These are phyloP conservation scores for Candida michaelii DNA, from an alignment of 805 yeast genomes.

Conservation along the genomic window DNA sequence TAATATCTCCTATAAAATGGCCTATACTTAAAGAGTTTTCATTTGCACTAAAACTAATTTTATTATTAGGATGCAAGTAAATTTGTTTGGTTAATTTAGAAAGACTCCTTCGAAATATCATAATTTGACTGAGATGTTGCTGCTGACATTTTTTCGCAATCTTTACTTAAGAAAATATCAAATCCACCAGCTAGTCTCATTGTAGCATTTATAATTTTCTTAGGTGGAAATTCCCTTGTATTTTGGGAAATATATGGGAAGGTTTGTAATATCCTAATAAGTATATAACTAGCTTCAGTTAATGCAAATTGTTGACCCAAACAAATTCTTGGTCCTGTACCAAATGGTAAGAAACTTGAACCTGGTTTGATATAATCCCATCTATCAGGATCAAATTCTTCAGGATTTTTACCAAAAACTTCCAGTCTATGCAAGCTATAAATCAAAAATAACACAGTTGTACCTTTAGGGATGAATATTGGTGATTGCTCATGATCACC, in stretches of 20 bases:
- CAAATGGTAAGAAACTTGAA: conserved; percentile 53
- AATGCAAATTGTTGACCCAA: conserved; percentile 58
- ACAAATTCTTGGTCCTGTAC: conserved; percentile 57
- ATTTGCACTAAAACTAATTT: conserved; percentile 11
- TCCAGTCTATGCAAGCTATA: conserved; percentile 43
- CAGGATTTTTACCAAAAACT: conserved; percentile 46
- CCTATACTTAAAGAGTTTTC: conserved; percentile 13
- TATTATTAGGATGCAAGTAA: conserved; percentile 12
- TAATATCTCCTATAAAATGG: conserved; percentile 4
- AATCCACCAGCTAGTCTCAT: conserved; percentile 25
- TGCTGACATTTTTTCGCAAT: conserved; percentile 2
- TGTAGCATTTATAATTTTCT: conserved; percentile 27
- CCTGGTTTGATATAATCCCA: conserved; percentile 44
- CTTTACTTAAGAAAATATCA: neutral
- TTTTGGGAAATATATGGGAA: conserved; percentile 17
- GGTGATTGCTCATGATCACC: conserved; percentile 26
- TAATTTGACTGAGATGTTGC: neutral
- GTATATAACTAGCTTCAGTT: conserved; percentile 48
- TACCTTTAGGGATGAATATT: conserved; percentile 43
- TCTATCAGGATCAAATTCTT: conserved; percentile 47
- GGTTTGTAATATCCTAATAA: conserved; percentile 33
- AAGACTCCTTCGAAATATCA: conserved; percentile 7
- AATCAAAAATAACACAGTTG: conserved; percentile 35
- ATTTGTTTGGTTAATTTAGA: conserved; percentile 14
- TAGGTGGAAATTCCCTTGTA: conserved; percentile 27